Evolutionary conservation across 139 green algal genomes (phyloP).

Genomic region (Chlorella ohadii): DNA sequence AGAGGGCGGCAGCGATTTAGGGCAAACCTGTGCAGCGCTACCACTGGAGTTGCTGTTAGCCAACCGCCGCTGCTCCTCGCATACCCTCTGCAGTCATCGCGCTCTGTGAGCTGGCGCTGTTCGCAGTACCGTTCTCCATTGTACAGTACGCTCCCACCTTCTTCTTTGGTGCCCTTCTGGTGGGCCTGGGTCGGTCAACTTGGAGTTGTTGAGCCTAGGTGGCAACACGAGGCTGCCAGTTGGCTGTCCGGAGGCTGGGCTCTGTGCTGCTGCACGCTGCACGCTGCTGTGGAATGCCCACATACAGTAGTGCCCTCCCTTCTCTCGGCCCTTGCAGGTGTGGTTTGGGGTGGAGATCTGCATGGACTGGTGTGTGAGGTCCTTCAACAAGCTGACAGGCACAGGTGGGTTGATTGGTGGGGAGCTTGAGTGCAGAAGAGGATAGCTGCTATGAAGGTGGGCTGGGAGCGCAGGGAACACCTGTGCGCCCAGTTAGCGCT

Average conservation of each 20-base stretch:
- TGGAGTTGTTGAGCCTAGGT: neutral
- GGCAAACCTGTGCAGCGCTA: too few relatives aligned
- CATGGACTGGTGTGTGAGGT: slow-evolving; percentile 67
- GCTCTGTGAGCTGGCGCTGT: slow-evolving; percentile 66
- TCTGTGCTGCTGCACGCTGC: too few relatives aligned
- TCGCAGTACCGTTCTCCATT: slow-evolving; percentile 68
- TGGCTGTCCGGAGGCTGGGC: too few relatives aligned
- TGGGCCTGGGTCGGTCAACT: slow-evolving; percentile 35
- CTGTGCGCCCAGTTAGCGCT: too few relatives aligned
- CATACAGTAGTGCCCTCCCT: too few relatives aligned
- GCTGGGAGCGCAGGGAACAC: neutral
- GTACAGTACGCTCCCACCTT: slow-evolving; percentile 56
- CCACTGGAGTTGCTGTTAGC: too few relatives aligned
- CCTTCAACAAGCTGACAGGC: slow-evolving; percentile 57
- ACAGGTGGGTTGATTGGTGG: neutral
- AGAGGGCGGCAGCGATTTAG: too few relatives aligned
- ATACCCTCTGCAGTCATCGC: slow-evolving; percentile 5
- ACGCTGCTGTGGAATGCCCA: too few relatives aligned
- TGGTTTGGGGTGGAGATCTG: slow-evolving; percentile 86
- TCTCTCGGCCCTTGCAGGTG: slow-evolving; percentile 60
- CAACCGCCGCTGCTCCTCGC: neutral
- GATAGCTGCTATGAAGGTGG: too few relatives aligned
- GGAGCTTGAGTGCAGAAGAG: too few relatives aligned
- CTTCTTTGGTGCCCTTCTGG: slow-evolving; percentile 73
- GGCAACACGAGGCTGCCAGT: neutral